Evolutionary conservation across 768 basidiomycete species (phyloP), one percentile per base, ranked within the genome.

Genomic region (Goffeauzyma gilvescens): DNA sequence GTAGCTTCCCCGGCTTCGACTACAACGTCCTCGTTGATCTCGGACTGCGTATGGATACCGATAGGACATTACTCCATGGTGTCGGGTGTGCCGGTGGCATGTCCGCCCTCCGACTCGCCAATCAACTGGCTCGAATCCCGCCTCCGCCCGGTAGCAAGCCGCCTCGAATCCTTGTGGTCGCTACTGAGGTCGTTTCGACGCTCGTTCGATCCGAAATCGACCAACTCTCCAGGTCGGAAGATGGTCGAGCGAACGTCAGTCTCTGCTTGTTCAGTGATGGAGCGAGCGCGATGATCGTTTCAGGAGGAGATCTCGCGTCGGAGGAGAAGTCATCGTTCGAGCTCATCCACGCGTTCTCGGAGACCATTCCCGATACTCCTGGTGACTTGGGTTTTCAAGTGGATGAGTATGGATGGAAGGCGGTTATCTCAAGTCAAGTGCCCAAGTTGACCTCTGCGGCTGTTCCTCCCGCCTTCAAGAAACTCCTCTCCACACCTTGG

Each of bases 231-330:
- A 41, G 36, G 26, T 22, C 41, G 6, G 42, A 45, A 20, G 47
- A 45, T 21, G 50, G 41, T 1, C 42, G 34, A 34, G 38, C 49
- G 38, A 52, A 49, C 35, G 47, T 52, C 13, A 42, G 46, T 22
- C 28, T 48, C 30, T 48, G 46, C 21, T 38, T 52, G 42, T 52
- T 52, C 28, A 48, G 46, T 32, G 50, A 52, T 48, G 50, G 46
- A 4, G 50, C 50, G 14, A 48, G 47, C 40, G 50, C 50, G 18
- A 49, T 52, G 39, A 35, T 52, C 25, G 44, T 52, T 6, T 46
- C 47, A 13, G 47, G 39, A 6, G 50, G 47, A 8, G 47, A 48
- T 33, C 39, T 26, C 17, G 25, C 6, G 22, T 26, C n/a, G 8
- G 3, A 22, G 49, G 50, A 52, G 23, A 26, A 45, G 6, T 38